Conservation (phyloP, 257 asterid genomes). For the Solanum infundibuliforme region DNA sequence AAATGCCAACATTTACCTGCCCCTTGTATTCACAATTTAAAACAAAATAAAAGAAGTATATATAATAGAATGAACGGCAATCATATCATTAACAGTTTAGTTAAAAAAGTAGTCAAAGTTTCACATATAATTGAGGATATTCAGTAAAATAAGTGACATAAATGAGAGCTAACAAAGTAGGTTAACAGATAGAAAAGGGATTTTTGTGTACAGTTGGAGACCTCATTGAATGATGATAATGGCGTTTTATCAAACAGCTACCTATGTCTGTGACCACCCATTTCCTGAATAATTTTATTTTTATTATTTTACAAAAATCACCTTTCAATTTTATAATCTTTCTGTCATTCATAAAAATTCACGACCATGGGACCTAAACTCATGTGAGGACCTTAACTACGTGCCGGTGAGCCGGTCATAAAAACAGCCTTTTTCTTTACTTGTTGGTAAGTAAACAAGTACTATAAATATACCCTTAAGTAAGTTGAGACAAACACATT, state of each 20-base stretch:
- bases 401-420: conserved; percentile 34
- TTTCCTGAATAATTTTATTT: background rate
- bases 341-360: conserved; percentile 4
- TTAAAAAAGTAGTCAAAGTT: background rate
- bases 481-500: background rate
- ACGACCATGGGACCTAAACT: conserved; percentile 50
- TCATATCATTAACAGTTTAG: background rate
- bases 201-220: conserved; percentile 32
- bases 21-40: background rate
- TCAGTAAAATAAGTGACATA: background rate
- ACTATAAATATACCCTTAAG: background rate
- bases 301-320: background rate
- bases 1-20: conserved; percentile 6
- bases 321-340: background rate
- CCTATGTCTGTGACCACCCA: conserved; percentile 28
- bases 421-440: background rate
- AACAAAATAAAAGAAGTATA: background rate
- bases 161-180: conserved; percentile 22
- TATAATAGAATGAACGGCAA: background rate
- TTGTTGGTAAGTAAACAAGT: background rate
- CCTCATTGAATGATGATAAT: conserved; percentile 50
- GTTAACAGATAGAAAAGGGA: conserved; percentile 22
- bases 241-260: conserved; percentile 19
- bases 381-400: conserved; percentile 62
- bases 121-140: background rate